These are phyloP conservation scores for Ceratobasidium sp. DNA, from an alignment of 1,284 basidiomycete species.

Conservation along the genomic window DNA sequence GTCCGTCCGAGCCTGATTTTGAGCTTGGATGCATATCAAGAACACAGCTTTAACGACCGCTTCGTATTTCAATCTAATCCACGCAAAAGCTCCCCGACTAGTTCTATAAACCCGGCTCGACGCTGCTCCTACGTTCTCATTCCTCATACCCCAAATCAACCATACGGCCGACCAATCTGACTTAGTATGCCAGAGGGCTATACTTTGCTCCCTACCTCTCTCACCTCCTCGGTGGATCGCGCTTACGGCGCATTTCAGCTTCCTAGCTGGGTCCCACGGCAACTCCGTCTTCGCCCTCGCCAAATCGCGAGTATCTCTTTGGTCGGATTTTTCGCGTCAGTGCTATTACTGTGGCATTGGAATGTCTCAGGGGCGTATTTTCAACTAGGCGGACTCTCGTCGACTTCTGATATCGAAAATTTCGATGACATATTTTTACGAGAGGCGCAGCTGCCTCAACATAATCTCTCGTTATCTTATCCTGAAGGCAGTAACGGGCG, in stretches of 20 bases:
- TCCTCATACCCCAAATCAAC: too few relatives aligned
- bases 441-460: slow-evolving; percentile 45
- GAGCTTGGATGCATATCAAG: too few relatives aligned
- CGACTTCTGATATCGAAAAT: slow-evolving; percentile 22
- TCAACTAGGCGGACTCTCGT: background rate
- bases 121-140: too few relatives aligned
- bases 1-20: too few relatives aligned
- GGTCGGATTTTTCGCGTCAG: slow-evolving; percentile 1
- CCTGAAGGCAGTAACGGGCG: slow-evolving; percentile 45
- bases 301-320: background rate
- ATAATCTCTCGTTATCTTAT: slow-evolving; percentile 39
- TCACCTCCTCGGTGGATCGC: background rate
- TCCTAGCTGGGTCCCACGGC: too few relatives aligned
- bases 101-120: too few relatives aligned
- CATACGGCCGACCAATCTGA: too few relatives aligned
- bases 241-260: background rate
- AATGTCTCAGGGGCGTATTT: slow-evolving; percentile 3
- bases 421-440: slow-evolving; percentile 35
- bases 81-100: too few relatives aligned
- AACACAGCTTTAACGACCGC: too few relatives aligned
- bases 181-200: slow-evolving; percentile 2
- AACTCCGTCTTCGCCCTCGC: slow-evolving; percentile 19
- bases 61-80: too few relatives aligned
- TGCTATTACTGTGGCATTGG: slow-evolving; percentile 31
- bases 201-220: background rate